phyloP scores from a whole-genome alignment of 2,329 filamentous ascomycete species.

The Diaporthe vexans region DNA sequence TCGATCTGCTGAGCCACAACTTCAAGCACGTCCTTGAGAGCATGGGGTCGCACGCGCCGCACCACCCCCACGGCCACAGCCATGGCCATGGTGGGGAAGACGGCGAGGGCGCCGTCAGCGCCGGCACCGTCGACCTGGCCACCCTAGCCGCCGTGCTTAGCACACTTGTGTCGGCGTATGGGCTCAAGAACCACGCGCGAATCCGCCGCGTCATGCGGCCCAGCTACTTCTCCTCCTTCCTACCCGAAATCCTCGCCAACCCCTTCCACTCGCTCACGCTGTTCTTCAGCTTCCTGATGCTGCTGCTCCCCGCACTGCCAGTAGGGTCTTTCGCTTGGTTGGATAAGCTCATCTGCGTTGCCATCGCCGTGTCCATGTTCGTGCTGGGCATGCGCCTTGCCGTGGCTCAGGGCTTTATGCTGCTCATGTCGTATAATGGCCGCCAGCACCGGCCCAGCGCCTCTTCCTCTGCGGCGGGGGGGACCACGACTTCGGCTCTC shows the following conservation, averaged over 20 bases:
- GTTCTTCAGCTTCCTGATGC: conserved; percentile 80
- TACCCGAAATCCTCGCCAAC: conserved; percentile 91
- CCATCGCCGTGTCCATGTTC: conserved; percentile 91
- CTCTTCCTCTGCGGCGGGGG: conserved; percentile 20
- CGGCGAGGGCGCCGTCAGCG: conserved; percentile 64
- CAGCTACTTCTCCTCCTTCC: conserved; percentile 75
- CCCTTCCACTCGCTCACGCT: conserved; percentile 96
- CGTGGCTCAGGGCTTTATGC: conserved; percentile 89
- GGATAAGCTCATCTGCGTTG: conserved; percentile 84
- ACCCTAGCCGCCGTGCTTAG: conserved; percentile 85
- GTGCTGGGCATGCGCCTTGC: conserved; percentile 86
- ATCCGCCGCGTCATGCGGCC: conserved; percentile 94
- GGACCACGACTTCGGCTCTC: neutral
- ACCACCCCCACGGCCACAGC: conserved; percentile 77
- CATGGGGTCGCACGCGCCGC: conserved; percentile 77
- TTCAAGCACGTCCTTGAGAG: conserved; percentile 91
- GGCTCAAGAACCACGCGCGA: conserved; percentile 89
- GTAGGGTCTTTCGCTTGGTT: conserved; percentile 86
- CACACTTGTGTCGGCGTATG: conserved; percentile 88
- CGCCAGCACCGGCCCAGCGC: conserved; percentile 42
- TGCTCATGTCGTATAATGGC: conserved; percentile 88
- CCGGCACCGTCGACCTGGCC: conserved; percentile 85
- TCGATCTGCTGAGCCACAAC: conserved; percentile 94
- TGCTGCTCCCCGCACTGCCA: conserved; percentile 85
- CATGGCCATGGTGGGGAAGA: conserved; percentile 42